Base-by-base conservation (phyloP, 495 filamentous ascomycete species). In the Lasiosphaeria ovina region DNA sequence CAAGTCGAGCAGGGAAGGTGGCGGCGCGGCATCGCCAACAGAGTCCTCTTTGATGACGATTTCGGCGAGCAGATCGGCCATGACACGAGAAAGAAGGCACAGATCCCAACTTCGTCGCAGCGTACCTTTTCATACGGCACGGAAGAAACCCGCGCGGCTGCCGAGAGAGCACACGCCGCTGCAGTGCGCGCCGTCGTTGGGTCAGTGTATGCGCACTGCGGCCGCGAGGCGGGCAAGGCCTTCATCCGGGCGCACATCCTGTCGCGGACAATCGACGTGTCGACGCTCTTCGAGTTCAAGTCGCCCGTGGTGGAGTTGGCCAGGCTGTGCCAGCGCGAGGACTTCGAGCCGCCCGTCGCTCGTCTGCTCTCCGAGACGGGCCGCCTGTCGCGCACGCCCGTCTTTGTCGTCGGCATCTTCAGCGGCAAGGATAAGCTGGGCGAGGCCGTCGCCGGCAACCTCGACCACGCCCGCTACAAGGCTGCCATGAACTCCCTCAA, bases 351-450 rank as follows among this genome's bases (percentile, higher is more conserved):
- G 0, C 95, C 95, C 5, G 85, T 97, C 17, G 94, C 94, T 36
- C 84, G 93, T 54, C 81, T 98, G 45, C 77, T 95, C 54, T 87
- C 83, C 60, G 94, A 98, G 78, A 96, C 94, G 14, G 94, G 94
- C 68, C 83, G 95, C 56, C 71, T 79, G 66, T 91, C 85, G 63
- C 83, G 89, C 69, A 84, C 87, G 63, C 93, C 94, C 8, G 94
- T 98, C 40, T 98, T 90, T 67, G 85, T 96, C n/a, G 91, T 98
- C 12, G 95, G 93, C 32, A 91, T 98, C 58, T 98, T 87, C 77
- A 90, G 86, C 45, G 95, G 93, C 24, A 74, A 81, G 58, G 92
- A 98, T 68, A 89, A 91, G 81, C 78, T 98, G 51, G 93, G 94
- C 55, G 93, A 98, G 75, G 95, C 85, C 35, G 77, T 85, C 59